Evolutionary conservation across 2,329 filamentous ascomycete species (phyloP).

Genomic region (Biscogniauxia marginata): DNA sequence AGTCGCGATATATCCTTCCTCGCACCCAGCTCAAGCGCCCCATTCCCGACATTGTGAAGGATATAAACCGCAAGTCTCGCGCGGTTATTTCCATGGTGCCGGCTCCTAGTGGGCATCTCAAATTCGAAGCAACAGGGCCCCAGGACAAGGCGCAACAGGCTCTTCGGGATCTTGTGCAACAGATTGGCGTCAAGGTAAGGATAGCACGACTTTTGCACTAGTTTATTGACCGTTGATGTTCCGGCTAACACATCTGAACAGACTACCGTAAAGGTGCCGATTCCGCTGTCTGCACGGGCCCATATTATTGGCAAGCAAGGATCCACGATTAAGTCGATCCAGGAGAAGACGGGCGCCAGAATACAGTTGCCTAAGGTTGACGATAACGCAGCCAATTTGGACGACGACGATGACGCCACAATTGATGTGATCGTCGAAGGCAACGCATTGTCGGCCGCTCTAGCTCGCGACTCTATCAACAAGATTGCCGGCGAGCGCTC

Average conservation of each 20-base stretch:
- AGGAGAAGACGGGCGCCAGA: conserved; percentile 83
- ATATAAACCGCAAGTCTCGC: conserved; percentile 90
- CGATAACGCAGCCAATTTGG: conserved; percentile 51
- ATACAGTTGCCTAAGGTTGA: conserved; percentile 87
- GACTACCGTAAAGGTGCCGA: conserved; percentile 67
- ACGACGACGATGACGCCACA: conserved; percentile 75
- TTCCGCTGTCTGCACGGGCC: conserved; percentile 79
- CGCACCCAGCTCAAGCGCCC: conserved; percentile 80
- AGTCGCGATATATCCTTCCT: conserved; percentile 73
- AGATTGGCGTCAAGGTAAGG: conserved; percentile 80
- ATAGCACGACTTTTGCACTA: background rate
- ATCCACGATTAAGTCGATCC: conserved; percentile 83
- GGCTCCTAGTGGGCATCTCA: conserved; percentile 68
- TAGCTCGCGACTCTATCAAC: conserved; percentile 79
- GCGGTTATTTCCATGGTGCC: conserved; percentile 77
- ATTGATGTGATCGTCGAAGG: conserved; percentile 90
- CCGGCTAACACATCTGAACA: conserved; percentile 22
- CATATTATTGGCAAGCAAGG: conserved; percentile 94
- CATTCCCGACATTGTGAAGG: conserved; percentile 79
- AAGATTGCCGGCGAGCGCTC: conserved; percentile 85
- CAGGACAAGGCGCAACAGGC: conserved; percentile 83
- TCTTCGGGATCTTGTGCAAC: conserved; percentile 82
- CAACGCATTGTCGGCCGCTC: conserved; percentile 81
- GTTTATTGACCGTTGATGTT: background rate
- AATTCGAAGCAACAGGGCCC: conserved; percentile 83